Evolutionary conservation across 176 grass and related monocot genomes (phyloP).

Genomic region (Lolium multiflorum): DNA sequence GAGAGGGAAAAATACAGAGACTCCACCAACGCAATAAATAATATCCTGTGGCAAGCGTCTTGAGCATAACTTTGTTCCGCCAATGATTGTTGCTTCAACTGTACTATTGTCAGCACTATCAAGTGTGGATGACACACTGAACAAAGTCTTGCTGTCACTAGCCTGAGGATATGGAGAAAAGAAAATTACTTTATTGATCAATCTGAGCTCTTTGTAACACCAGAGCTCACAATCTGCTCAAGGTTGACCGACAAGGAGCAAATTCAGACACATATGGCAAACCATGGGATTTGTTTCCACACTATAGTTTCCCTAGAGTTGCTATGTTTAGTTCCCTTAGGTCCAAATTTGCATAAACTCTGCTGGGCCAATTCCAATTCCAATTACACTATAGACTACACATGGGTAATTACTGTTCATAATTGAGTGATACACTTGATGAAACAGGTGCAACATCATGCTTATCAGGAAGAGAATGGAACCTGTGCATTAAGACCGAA

Average conservation of each 20-base stretch:
- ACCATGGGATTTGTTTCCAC: neutral
- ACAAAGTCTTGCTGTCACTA: slow-evolving; percentile 73
- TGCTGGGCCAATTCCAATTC: slow-evolving; percentile 3
- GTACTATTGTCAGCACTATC: slow-evolving; percentile 78
- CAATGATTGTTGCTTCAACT: slow-evolving; percentile 78
- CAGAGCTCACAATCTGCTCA: slow-evolving; percentile 19
- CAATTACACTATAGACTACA: neutral
- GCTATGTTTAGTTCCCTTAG: neutral
- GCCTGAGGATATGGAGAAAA: slow-evolving; percentile 52
- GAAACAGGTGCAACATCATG: slow-evolving; percentile 38
- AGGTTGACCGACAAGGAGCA: slow-evolving; percentile 1
- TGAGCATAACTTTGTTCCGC: slow-evolving; percentile 90
- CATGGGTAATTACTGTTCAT: neutral
- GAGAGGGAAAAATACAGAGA: slow-evolving; percentile 97
- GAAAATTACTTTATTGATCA: slow-evolving; percentile 9
- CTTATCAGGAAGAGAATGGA: slow-evolving; percentile 28
- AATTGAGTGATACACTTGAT: slow-evolving; percentile 29
- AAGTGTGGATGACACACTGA: slow-evolving; percentile 77
- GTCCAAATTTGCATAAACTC: slow-evolving; percentile 20
- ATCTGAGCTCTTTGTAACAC: slow-evolving; percentile 1
- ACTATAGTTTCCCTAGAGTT: slow-evolving; percentile 13
- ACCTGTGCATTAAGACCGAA: slow-evolving; percentile 99
- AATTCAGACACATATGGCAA: slow-evolving; percentile 19
- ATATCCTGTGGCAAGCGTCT: slow-evolving; percentile 87
- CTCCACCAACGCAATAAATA: slow-evolving; percentile 99